phyloP scores from a whole-genome alignment of 208 protist species.

The Acanthamoeba quina region DNA sequence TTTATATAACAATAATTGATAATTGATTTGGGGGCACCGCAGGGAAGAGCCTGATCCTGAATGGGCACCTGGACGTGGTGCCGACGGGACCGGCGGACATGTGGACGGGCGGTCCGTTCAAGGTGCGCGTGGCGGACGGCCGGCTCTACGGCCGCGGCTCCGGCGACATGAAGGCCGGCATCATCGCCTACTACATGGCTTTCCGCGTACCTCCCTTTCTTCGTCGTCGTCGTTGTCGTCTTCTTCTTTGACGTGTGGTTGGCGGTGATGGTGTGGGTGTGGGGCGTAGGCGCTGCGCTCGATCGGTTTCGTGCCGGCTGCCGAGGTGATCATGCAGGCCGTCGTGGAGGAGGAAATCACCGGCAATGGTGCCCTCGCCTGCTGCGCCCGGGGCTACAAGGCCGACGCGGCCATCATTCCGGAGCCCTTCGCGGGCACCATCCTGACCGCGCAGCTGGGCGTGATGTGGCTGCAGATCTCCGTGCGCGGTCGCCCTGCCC shows the following conservation, averaged over 20 bases:
- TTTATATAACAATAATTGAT: neutral
- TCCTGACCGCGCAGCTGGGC: constrained; percentile 83
- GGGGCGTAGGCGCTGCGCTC: constrained; percentile 14
- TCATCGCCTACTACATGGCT: constrained; percentile 83
- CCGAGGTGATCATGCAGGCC: constrained; percentile 80
- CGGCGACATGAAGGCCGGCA: constrained; percentile 85
- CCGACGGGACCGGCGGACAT: constrained; percentile 78
- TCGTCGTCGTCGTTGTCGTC: too few relatives aligned
- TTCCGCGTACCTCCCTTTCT: constrained; percentile 56
- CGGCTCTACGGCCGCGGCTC: constrained; percentile 81
- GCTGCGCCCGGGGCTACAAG: constrained; percentile 76
- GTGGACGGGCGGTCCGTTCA: constrained; percentile 79
- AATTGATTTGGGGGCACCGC: neutral
- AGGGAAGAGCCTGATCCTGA: constrained; percentile 83
- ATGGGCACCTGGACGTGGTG: constrained; percentile 84
- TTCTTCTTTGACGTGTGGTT: neutral
- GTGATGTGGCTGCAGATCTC: constrained; percentile 82
- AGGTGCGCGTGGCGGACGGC: constrained; percentile 80
- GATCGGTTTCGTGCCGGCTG: constrained; percentile 78
- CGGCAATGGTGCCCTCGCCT: constrained; percentile 82
- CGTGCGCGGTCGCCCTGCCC: constrained; percentile 77
- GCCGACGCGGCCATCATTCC: constrained; percentile 83
- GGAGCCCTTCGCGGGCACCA: constrained; percentile 78
- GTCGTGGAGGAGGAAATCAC: constrained; percentile 84
- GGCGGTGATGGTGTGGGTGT: too few relatives aligned